Conservation (phyloP, 805 yeast species). For the Pichia occidentalis region DNA sequence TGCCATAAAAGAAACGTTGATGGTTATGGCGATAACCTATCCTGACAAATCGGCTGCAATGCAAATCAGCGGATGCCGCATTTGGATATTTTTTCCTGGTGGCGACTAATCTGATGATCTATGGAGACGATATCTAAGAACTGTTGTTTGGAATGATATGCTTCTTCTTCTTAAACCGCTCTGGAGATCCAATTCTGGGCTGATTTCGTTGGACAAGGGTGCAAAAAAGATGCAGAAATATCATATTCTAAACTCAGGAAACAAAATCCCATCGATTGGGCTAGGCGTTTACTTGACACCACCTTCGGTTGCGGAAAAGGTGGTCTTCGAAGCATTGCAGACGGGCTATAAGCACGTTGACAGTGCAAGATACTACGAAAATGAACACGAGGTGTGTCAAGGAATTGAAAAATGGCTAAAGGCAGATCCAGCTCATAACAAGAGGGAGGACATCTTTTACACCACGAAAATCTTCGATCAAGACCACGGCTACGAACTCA, state of each 20-base stretch:
- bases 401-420: slow-evolving; percentile 43
- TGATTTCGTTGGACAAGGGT: no score
- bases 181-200: no score
- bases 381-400: slow-evolving; percentile 55
- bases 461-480: slow-evolving; percentile 32
- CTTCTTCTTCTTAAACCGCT: no score
- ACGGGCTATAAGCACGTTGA: slow-evolving; percentile 72
- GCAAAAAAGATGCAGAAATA: no score
- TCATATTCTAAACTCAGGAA: slow-evolving; percentile 39
- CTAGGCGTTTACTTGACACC: slow-evolving; percentile 48
- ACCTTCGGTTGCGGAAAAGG: slow-evolving; percentile 30
- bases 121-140: no score
- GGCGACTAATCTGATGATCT: no score
- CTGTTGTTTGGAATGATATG: no score
- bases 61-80: no score
- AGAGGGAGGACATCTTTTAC: slow-evolving; percentile 33
- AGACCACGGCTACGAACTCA: slow-evolving; percentile 30
- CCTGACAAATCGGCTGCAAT: no score
- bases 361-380: slow-evolving; percentile 59
- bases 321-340: slow-evolving; percentile 51
- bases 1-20: no score
- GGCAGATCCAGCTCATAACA: slow-evolving; percentile 19
- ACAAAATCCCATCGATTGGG: slow-evolving; percentile 49
- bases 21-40: no score
- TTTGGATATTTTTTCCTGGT: no score